A percentile compares a stretch with the other conserved stretches of the same genome.
These are phyloP conservation scores for Vickermania spadyakhi DNA, from an alignment of 208 protist species.

Conservation along the genomic window DNA sequence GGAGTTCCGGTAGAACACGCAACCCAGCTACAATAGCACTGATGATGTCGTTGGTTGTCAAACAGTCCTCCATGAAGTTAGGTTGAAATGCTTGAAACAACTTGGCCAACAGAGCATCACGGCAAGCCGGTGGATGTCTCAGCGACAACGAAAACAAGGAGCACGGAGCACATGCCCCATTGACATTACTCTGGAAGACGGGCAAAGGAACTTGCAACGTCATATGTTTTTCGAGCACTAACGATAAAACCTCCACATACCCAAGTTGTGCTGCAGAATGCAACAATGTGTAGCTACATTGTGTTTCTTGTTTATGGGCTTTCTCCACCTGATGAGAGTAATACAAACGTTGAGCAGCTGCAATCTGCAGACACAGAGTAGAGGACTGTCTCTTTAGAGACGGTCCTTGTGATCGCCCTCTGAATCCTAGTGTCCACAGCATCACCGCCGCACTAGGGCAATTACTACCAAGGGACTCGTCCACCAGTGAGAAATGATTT, in stretches of 20 bases:
- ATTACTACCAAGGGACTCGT: slow-evolving; percentile 35
- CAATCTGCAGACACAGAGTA: slow-evolving; percentile 4
- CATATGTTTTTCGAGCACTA: no score
- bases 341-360: background rate
- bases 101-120: background rate
- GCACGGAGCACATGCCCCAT: slow-evolving; percentile 5
- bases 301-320: no score
- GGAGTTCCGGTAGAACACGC: background rate
- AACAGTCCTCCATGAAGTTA: no score
- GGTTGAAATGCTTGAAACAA: background rate
- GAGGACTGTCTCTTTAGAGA: slow-evolving; percentile 2
- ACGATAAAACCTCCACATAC: slow-evolving; percentile 27
- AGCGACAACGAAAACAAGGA: background rate
- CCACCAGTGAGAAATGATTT: slow-evolving; percentile 42
- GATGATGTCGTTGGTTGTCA: background rate
- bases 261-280: slow-evolving; percentile 57
- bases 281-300: slow-evolving; percentile 60
- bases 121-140: background rate
- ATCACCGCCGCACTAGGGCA: slow-evolving; percentile 44
- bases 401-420: slow-evolving; percentile 17
- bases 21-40: background rate
- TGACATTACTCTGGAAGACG: slow-evolving; percentile 19
- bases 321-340: no score
- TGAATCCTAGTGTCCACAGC: slow-evolving; percentile 33
- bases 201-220: slow-evolving; percentile 21